Evolutionary conservation across 176 grass and related monocot genomes (phyloP).

Genomic region (Rhipidocladum racemiflorum): DNA sequence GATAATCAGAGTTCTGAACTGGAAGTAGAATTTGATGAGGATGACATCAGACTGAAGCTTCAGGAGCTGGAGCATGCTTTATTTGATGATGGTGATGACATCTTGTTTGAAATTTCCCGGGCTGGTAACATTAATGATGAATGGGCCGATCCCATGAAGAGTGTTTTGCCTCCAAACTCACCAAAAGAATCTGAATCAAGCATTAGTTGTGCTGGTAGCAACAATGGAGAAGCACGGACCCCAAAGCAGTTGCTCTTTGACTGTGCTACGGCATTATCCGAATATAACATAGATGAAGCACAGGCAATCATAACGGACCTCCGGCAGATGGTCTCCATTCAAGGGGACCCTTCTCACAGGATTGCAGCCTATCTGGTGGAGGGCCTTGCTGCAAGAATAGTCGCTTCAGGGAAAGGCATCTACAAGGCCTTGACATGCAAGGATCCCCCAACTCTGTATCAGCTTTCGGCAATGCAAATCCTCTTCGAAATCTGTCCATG

Average conservation of each 20-base stretch:
- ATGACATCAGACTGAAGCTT: slow-evolving; percentile 81
- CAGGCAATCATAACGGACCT: slow-evolving; percentile 81
- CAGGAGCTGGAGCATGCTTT: slow-evolving; percentile 89
- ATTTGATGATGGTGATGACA: slow-evolving; percentile 61
- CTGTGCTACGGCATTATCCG: slow-evolving; percentile 63
- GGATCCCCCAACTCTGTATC: slow-evolving; percentile 82
- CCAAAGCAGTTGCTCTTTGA: slow-evolving; percentile 85
- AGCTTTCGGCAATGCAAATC: slow-evolving; percentile 97
- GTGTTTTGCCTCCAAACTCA: slow-evolving; percentile 58
- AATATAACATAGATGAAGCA: slow-evolving; percentile 65
- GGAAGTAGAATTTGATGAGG: slow-evolving; percentile 70
- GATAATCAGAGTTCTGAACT: slow-evolving; percentile 63
- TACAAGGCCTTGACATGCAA: slow-evolving; percentile 95
- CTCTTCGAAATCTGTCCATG: slow-evolving; percentile 94
- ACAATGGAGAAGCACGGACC: slow-evolving; percentile 56
- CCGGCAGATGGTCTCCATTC: slow-evolving; percentile 84
- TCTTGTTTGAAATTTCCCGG: slow-evolving; percentile 64
- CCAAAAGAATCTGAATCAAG: slow-evolving; percentile 94
- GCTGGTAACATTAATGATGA: slow-evolving; percentile 53
- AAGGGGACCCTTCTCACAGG: slow-evolving; percentile 83
- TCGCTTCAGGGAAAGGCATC: slow-evolving; percentile 71
- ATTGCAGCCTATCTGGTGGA: slow-evolving; percentile 90
- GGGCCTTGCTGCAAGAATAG: slow-evolving; percentile 90
- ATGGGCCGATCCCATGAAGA: slow-evolving; percentile 74
- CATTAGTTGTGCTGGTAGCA: slow-evolving; percentile 61